Base-by-base conservation (phyloP, 169 alveolate species). In the Cryptosporidium baileyi region DNA sequence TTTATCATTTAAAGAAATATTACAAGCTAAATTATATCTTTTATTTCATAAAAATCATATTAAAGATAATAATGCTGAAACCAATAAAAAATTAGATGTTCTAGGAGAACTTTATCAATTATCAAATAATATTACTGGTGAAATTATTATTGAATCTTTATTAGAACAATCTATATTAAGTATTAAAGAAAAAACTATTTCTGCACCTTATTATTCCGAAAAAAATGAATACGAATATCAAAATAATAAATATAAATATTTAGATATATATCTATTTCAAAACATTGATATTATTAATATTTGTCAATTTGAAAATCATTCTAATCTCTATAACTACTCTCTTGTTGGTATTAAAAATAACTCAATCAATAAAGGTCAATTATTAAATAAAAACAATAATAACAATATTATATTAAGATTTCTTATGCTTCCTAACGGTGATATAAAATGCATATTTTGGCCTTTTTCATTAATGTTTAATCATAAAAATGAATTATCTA, bases 391-490 rank as follows among this genome's bases (percentile, higher is more conserved):
- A 19, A 13, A 4, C 32, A 45, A 59, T 6, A 9, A 19, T 40
- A 11, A 74, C 4, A 17, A 22, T 19, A 54, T 74, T 22, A 74
- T 74, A 52, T 24, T 74, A 30, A 74, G 85, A 36, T 74, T 74
- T 74, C 57, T 74, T n/a, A 74, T 74, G 65, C 13, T 51, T n/a
- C 85, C 85, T 8, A 74, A 74, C 54, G 85, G 67, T 2, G 85
- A 74, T 4, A 74, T 74, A 28, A 54, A 22, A 8, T 74, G 85
- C 17, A 74, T 74, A 26, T 57, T 74, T 17, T 74, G 85, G 85
- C 85, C 85, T 34, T 54, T 74, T 52, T 38, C 65, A 22, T 43
- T 74, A 3, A 24, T 52, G n/a, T 28, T 57, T 32, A n/a, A 15
- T 6, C 32, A 57, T 24, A 51, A 17, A 17, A n/a, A 9, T 17